Conservation (phyloP, 2,329 filamentous ascomycete genomes). For the Lasiodiplodia hormozganensis region DNA sequence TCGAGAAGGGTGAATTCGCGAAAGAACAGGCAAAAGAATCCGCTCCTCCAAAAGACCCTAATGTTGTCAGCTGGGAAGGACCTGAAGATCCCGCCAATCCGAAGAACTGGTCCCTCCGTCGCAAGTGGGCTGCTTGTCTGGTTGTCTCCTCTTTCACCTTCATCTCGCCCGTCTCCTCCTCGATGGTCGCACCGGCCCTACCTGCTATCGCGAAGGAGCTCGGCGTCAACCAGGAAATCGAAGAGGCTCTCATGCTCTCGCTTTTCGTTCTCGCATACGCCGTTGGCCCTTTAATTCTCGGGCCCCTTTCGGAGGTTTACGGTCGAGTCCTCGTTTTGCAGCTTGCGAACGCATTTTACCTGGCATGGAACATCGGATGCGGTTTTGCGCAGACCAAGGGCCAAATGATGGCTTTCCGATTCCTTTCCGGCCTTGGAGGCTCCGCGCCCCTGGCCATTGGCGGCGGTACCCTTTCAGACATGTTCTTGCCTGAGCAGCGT, state of each 20-base stretch:
- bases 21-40: constrained; percentile 40
- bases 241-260: constrained; percentile 42
- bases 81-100: constrained; percentile 55
- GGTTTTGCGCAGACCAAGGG: constrained; percentile 46
- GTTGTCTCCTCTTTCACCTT: constrained; percentile 51
- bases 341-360: constrained; percentile 43
- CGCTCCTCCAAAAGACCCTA: constrained; percentile 40
- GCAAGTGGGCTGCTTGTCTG: constrained; percentile 55
- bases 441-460: constrained; percentile 48
- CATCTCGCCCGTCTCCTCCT: constrained; percentile 47
- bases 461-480: constrained; percentile 57
- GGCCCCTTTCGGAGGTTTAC: constrained; percentile 45
- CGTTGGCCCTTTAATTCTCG: constrained; percentile 46
- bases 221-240: constrained; percentile 40
- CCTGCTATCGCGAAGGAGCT: constrained; percentile 41
- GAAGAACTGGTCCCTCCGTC: constrained; percentile 53
- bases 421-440: constrained; percentile 48
- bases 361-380: constrained; percentile 49
- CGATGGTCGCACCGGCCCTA: constrained; percentile 47
- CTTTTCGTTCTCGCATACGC: constrained; percentile 48
- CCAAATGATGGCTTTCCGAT: constrained; percentile 47
- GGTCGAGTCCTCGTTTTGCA: constrained; percentile 44
- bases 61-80: constrained; percentile 53
- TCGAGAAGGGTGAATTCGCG: constrained; percentile 35
- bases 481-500: constrained; percentile 67